Conservation (phyloP, 345 rosid species). For the Combretum micranthum region DNA sequence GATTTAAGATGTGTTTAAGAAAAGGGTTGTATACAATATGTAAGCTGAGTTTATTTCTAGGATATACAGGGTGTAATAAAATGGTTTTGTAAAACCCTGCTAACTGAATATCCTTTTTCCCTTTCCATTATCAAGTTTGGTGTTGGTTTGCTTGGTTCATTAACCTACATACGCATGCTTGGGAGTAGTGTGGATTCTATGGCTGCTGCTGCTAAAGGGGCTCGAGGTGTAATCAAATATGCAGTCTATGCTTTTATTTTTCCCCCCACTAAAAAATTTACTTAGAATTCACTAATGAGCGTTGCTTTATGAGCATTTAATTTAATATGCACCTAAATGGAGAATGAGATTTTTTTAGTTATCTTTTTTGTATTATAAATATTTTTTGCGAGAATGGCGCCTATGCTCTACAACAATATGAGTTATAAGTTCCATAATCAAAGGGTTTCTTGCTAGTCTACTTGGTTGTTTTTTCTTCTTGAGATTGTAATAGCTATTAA, state of each 20-base stretch:
- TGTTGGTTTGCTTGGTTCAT: slow-evolving; percentile 71
- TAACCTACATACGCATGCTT: slow-evolving; percentile 76
- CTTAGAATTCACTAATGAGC: background rate
- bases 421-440: no score
- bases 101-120: background rate
- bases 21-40: no score
- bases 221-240: slow-evolving; percentile 72
- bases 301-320: background rate
- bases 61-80: background rate
- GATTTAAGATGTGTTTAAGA: no score
- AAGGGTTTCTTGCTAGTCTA: no score
- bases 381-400: no score
- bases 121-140: slow-evolving; percentile 51
- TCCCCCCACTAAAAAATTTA: background rate
- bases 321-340: background rate
- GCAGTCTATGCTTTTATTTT: slow-evolving; percentile 7
- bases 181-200: slow-evolving; percentile 82
- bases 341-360: no score
- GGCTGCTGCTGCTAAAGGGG: slow-evolving; percentile 79
- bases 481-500: no score
- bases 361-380: no score
- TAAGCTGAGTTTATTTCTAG: background rate
- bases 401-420: no score
- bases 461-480: no score
- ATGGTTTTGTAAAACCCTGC: background rate